These are phyloP conservation scores for Metarhizium rileyi DNA, from an alignment of 2,329 filamentous ascomycete species.

Conservation along the genomic window DNA sequence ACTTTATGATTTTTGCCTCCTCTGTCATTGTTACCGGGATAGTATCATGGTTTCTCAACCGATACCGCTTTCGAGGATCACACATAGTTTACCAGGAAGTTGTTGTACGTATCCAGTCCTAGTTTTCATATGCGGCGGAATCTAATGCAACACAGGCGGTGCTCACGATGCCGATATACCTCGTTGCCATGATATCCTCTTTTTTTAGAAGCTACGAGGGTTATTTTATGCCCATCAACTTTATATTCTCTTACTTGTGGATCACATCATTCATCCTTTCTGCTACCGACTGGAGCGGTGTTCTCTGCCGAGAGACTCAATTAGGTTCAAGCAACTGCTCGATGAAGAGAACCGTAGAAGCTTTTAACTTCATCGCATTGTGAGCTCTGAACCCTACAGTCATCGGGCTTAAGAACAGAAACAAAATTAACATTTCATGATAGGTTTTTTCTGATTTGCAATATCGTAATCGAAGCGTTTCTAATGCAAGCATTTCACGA, in stretches of 20 bases:
- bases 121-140: background rate
- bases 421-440: background rate
- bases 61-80: slow-evolving; percentile 6
- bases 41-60: slow-evolving; percentile 13
- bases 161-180: slow-evolving; percentile 13
- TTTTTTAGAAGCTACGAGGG: slow-evolving; percentile 12
- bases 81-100: slow-evolving; percentile 15
- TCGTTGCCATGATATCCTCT: slow-evolving; percentile 11
- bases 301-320: slow-evolving; percentile 3
- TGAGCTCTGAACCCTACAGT: slow-evolving; percentile 5
- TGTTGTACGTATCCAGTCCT: slow-evolving; percentile 10
- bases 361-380: slow-evolving; percentile 17
- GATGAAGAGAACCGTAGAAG: slow-evolving; percentile 13
- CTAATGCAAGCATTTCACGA: background rate
- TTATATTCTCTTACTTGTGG: slow-evolving; percentile 18
- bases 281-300: slow-evolving; percentile 13
- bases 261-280: slow-evolving; percentile 18
- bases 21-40: slow-evolving; percentile 15
- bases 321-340: slow-evolving; percentile 8
- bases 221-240: slow-evolving; percentile 12
- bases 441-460: slow-evolving; percentile 13
- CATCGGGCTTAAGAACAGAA: too few relatives aligned
- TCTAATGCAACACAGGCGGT: slow-evolving; percentile 9
- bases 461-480: slow-evolving; percentile 9
- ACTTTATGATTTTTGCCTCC: slow-evolving; percentile 15